Conservation (phyloP, 805 yeast species). For the Candida orba region DNA sequence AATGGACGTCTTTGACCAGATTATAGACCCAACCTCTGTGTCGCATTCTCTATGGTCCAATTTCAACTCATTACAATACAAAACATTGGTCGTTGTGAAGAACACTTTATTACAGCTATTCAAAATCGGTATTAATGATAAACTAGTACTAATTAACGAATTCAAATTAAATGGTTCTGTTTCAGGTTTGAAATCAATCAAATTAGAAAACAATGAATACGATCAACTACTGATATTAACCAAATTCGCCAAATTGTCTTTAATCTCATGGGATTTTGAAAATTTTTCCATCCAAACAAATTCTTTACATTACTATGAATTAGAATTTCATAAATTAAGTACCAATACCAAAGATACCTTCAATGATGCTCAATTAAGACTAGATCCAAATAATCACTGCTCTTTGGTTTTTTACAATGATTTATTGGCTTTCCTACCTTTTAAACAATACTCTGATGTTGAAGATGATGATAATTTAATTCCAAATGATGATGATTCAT, state of each 20-base stretch:
- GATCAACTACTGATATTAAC: constrained; percentile 66
- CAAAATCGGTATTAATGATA: constrained; percentile 14
- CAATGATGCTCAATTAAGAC: constrained; percentile 23
- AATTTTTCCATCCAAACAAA: constrained; percentile 55
- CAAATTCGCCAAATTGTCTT: constrained; percentile 67
- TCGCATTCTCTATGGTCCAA: constrained; percentile 50
- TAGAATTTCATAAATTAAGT: constrained; percentile 45
- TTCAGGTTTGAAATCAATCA: constrained; percentile 45
- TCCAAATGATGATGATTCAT: constrained; percentile 4
- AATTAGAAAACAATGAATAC: constrained; percentile 30
- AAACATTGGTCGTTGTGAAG: constrained; percentile 61
- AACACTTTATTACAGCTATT: constrained; percentile 50
- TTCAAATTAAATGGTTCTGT: constrained; percentile 66
- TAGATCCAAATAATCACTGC: constrained; percentile 55
- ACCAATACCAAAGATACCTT: constrained; percentile 28
- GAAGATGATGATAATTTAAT: constrained; percentile 30
- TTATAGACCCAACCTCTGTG: constrained; percentile 70
- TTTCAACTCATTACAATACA: constrained; percentile 31
- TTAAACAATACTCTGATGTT: constrained; percentile 37
- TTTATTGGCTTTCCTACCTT: constrained; percentile 64
- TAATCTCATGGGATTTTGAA: constrained; percentile 61
- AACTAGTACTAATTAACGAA: constrained; percentile 45
- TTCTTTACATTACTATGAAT: constrained; percentile 83
- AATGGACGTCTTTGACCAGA: constrained; percentile 78
- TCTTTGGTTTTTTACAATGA: constrained; percentile 59